A percentile compares a stretch with the other conserved stretches of the same genome.
phyloP scores from a whole-genome alignment of 768 basidiomycete genomes.

The Suillus sp. region DNA sequence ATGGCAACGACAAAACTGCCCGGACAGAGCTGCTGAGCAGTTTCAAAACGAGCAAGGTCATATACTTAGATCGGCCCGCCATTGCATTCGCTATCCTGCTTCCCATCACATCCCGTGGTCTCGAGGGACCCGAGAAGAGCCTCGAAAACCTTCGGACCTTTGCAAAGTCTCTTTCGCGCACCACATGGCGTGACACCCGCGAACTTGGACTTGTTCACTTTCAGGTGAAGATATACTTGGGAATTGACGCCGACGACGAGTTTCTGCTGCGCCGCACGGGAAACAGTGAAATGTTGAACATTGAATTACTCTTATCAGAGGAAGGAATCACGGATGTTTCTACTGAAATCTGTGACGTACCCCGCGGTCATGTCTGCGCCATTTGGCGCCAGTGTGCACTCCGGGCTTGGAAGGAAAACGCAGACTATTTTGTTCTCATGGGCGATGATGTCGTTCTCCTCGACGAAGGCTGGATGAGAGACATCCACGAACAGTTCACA shows the following conservation, averaged over 20 bases:
- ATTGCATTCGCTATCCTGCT: constrained; percentile 55
- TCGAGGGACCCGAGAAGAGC: constrained; percentile 37
- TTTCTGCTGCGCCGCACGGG: constrained; percentile 34
- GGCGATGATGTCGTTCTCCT: constrained; percentile 56
- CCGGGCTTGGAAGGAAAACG: constrained; percentile 48
- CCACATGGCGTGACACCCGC: constrained; percentile 48
- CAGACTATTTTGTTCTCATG: constrained; percentile 54
- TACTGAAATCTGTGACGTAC: constrained; percentile 41
- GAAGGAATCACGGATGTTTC: constrained; percentile 41
- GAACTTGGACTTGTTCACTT: constrained; percentile 35
- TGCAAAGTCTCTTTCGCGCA: constrained; percentile 43
- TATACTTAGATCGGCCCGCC: constrained; percentile 37
- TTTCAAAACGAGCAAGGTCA: constrained; percentile 39
- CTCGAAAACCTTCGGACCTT: constrained; percentile 45
- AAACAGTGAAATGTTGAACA: constrained; percentile 22
- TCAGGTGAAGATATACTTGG: constrained; percentile 49
- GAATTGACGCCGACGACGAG: constrained; percentile 51
- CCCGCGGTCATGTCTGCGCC: constrained; percentile 50
- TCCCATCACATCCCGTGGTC: constrained; percentile 57
- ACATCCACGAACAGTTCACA: constrained; percentile 41
- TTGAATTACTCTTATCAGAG: constrained; percentile 37
- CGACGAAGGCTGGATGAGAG: constrained; percentile 55
- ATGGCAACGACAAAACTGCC: constrained; percentile 11
- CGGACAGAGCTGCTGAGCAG: constrained; percentile 22
- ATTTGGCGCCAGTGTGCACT: constrained; percentile 56